Evolutionary conservation across 1,284 basidiomycete species (phyloP), one percentile per base, ranked within the genome.

Genomic region (Psilocybe mexicana): DNA sequence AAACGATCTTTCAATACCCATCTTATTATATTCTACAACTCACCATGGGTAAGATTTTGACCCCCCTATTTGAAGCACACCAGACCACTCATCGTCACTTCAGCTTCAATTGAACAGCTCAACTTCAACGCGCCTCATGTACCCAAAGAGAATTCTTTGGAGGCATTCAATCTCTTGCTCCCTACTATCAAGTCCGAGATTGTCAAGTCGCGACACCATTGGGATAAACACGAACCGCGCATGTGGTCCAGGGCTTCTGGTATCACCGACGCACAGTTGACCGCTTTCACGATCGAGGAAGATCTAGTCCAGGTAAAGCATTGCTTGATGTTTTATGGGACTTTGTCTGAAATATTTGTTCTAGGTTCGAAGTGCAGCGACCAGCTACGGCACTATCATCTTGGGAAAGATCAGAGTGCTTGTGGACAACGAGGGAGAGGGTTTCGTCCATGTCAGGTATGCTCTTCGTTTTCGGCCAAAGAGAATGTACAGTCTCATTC

Each of bases 401-500:
- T 71, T 92, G 25, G 90, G 90, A 24, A 92, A 92, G 78, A 81
- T 92, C 67, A 82, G 80, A 64, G 77, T 92, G 47, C 87, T 90
- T 58, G 75, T 81, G 10, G 87, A 89, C 65, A 76, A 70, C 6
- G 76, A 83, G 63, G 86, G 87, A 8, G 76, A 79, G 61, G 87
- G 88, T 3, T 92, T 80, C 67, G 67, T 92, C 55, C 88, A 91
- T 61, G 83, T 92, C 65, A 82, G 89, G 89, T 90, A 64, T 62
- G 81, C n/a, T 42, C 6, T 36, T 12, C 50, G 11, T 23, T 57
- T 23, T 43, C 24, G 4, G 36, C 25, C 18, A 8, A 42, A 12
- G 18, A 24, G 12, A 42, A 12, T 2, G 3, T 14, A 25, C 7
- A n/a, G 18, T 24, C 7, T 42, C 36, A 25, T 5, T 11, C n/a